Conservation (phyloP, 1,284 basidiomycete genomes). For the Neotropicomus parvogracilis region DNA sequence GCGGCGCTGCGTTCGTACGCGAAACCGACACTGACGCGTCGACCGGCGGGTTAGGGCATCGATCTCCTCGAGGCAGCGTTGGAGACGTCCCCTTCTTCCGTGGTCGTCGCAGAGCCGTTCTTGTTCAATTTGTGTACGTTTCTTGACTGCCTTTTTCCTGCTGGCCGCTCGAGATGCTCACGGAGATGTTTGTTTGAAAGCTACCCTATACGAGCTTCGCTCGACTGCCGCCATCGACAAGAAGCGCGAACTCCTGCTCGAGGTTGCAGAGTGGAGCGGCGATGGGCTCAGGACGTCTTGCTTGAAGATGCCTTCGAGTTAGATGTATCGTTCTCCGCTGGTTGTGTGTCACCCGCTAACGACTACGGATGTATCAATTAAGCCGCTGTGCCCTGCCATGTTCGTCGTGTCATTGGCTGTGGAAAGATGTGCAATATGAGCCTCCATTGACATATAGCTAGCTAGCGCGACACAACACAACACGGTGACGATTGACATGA, state of each 20-base stretch:
- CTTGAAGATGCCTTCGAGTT: constrained; percentile 70
- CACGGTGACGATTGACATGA: constrained; percentile 24
- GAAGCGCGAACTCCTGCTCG: constrained; percentile 66
- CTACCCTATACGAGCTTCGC: constrained; percentile 76
- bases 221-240: constrained; percentile 66
- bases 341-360: neutral
- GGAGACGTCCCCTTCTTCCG: constrained; percentile 57
- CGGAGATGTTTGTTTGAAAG: constrained; percentile 40
- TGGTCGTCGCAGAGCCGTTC: constrained; percentile 73
- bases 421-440: constrained; percentile 7
- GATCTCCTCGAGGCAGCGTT: constrained; percentile 61
- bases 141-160: neutral
- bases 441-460: constrained; percentile 16
- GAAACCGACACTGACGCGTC: constrained; percentile 3
- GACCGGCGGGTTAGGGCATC: constrained; percentile 49
- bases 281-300: constrained; percentile 76
- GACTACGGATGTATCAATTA: too few relatives aligned
- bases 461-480: constrained; percentile 28
- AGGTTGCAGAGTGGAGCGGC: constrained; percentile 78
- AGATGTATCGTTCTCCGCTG: constrained; percentile 7
- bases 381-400: too few relatives aligned
- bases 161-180: neutral
- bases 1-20: too few relatives aligned
- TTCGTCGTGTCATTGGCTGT: too few relatives aligned
- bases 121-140: constrained; percentile 75